Evolutionary conservation across 225 moss, liverwort and hornwort genomes (phyloP), one percentile per base, ranked within the genome.

Genomic region (Pseudisothecium myosuroides): DNA sequence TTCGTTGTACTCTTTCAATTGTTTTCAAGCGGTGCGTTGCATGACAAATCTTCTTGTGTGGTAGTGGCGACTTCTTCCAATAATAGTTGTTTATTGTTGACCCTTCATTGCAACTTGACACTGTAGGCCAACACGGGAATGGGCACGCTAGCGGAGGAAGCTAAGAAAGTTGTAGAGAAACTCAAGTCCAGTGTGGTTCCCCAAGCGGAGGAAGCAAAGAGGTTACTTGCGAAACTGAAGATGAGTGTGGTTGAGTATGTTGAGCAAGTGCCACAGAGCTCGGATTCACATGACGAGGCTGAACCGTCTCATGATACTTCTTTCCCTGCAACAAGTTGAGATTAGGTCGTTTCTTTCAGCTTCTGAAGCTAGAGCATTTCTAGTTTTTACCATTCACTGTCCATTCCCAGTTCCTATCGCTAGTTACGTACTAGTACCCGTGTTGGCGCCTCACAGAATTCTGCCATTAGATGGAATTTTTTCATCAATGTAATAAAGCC

Each of bases 131-230:
- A 89, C 87, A 90, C 88, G 90, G 94, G 90, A 89, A 88, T 90
- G 94, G 93, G 89, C 90, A 80, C 88, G 29, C 91, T 89, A 73
- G 89, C 84, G 63, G 91, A 90, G 91, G 88, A 86, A 89, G 89
- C 90, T 16, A 81, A 89, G 84, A 89, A 89, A 58, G 81, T 89
- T 54, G 88, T 91, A 23, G 94, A 88, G 88, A 93, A 90, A 89
- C 86, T 94, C 68, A 94, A 90, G 80, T 91, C 83, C 59, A 89
- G 81, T 86, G 84, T 92, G 82, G 80, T 89, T 81, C 91, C 93
- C 54, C 94, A 92, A 91, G 94, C 91, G 56, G 90, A 90, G 85
- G 91, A 91, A 90, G 92, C 92, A 19, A 92, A 87, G 92, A 88
- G 89, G 83, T 73, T 80, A 17, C 77, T 93, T 78, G 90, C 76